Evolutionary conservation across 768 basidiomycete species (phyloP).

Genomic region (Galerina sulciceps): DNA sequence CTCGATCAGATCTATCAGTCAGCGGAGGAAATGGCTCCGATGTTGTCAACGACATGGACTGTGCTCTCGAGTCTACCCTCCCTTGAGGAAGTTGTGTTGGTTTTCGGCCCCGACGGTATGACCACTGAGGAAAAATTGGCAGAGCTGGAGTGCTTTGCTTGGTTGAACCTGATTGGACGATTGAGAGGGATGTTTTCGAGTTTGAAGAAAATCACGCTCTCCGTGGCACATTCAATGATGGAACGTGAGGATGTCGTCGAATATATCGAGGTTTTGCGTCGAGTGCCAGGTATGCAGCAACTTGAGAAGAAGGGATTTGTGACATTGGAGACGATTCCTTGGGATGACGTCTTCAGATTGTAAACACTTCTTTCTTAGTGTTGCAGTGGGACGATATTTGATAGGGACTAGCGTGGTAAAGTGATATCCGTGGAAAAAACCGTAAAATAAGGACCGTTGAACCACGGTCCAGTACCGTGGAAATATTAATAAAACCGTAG

Average conservation of each 20-base stretch:
- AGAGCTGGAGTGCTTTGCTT: conserved; percentile 4
- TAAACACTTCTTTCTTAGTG: no score
- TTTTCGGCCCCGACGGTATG: not conserved
- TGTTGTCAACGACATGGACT: not conserved
- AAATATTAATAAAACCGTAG: no score
- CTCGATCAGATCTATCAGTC: not conserved
- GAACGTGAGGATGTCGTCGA: not conserved
- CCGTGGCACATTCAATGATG: not conserved
- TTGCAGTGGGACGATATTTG: no score
- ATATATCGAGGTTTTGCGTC: not conserved
- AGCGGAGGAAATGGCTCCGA: not conserved
- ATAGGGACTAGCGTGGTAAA: no score
- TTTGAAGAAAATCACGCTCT: not conserved
- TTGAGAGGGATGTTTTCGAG: conserved; percentile 2
- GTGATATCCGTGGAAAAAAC: no score
- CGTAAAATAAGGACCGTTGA: no score
- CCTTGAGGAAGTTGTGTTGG: not conserved
- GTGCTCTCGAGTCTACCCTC: not conserved
- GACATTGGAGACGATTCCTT: conserved; percentile 6
- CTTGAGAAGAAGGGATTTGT: conserved; percentile 5
- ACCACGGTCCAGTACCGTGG: no score
- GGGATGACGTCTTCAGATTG: no score
- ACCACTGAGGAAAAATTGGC: not conserved
- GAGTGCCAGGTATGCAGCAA: not conserved
- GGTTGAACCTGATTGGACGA: not conserved